Percentiles rank a stretch among this genome's conserved stretches.
These are phyloP conservation scores for Trypanosoma vivax DNA, from an alignment of 208 protist species.

Conservation along the genomic window DNA sequence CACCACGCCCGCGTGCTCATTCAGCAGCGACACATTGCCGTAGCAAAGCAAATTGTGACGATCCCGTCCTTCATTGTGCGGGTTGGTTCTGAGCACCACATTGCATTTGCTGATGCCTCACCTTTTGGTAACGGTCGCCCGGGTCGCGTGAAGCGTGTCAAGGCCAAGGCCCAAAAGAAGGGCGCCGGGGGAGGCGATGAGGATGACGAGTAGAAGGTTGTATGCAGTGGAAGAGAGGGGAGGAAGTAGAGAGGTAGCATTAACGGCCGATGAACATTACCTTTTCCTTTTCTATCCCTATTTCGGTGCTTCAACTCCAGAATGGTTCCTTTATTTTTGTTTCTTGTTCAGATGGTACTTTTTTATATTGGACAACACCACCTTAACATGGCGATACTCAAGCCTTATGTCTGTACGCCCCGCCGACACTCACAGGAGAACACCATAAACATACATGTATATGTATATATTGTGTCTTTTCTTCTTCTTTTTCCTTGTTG, in stretches of 20 bases:
- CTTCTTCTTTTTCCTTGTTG: slow-evolving; percentile 6
- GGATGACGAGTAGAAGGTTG: slow-evolving; percentile 21
- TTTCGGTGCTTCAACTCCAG: too few species aligned
- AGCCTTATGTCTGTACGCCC: too few species aligned
- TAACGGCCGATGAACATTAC: too few species aligned
- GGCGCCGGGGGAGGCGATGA: slow-evolving; percentile 42
- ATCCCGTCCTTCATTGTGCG: slow-evolving; percentile 99
- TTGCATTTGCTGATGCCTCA: slow-evolving; percentile 96
- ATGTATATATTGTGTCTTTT: slow-evolving; percentile 8
- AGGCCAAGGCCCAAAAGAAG: slow-evolving; percentile 70
- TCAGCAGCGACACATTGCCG: slow-evolving; percentile 98
- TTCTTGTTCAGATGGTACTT: too few species aligned
- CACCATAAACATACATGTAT: not conserved
- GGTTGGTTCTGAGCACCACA: slow-evolving; percentile 98
- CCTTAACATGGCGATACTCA: too few species aligned
- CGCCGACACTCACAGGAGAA: not conserved
- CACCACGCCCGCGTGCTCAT: slow-evolving; percentile 99
- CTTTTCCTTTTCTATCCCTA: too few species aligned
- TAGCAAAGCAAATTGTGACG: slow-evolving; percentile 99
- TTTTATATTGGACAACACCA: too few species aligned
- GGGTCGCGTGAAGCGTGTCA: slow-evolving; percentile 95
- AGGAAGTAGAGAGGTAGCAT: too few species aligned
- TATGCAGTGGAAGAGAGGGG: not conserved
- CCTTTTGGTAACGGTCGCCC: slow-evolving; percentile 93
- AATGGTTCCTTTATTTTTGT: too few species aligned